phyloP scores from a whole-genome alignment of 1,139 yeast species.

The Diutina pseudorugosa region DNA sequence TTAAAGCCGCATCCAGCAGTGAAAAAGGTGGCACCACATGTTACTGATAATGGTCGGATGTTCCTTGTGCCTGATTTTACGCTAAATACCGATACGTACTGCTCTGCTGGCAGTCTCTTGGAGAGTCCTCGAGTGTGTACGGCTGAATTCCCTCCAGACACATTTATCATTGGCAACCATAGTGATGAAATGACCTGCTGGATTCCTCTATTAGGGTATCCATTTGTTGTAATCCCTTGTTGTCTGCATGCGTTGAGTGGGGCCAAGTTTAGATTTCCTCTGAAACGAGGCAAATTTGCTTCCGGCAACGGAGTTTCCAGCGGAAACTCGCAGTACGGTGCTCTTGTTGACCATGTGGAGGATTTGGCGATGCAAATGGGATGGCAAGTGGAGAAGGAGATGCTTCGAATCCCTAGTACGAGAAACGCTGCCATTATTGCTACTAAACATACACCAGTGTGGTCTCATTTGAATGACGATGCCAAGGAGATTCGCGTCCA shows the following conservation, averaged over 20 bases:
- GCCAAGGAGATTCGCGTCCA: conserved; percentile 28
- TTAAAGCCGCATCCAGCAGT: conserved; percentile 59
- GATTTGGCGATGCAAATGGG: conserved; percentile 57
- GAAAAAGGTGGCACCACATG: conserved; percentile 37
- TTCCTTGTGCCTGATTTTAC: conserved; percentile 32
- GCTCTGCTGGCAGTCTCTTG: conserved; percentile 37
- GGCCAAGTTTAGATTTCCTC: conserved; percentile 42
- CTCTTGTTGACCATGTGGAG: conserved; percentile 76
- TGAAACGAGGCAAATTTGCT: neutral
- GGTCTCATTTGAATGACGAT: conserved; percentile 7
- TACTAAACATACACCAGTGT: conserved; percentile 18
- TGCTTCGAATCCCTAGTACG: conserved; percentile 89
- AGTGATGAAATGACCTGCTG: conserved; percentile 93
- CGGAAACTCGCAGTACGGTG: conserved; percentile 53
- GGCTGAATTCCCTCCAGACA: conserved; percentile 50
- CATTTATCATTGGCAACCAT: conserved; percentile 88
- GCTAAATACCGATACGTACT: conserved; percentile 14
- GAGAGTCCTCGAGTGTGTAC: conserved; percentile 49
- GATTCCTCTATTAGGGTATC: conserved; percentile 80
- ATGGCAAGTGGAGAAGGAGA: conserved; percentile 78
- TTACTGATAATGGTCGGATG: conserved; percentile 46
- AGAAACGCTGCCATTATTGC: conserved; percentile 88
- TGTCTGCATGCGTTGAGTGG: conserved; percentile 87
- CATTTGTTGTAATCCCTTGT: conserved; percentile 89
- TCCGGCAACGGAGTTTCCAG: neutral